Percentiles rank a stretch among this genome's conserved stretches.
phyloP scores from a whole-genome alignment of 148 eudicot genomes.

The Chenopodium berlandieri region DNA sequence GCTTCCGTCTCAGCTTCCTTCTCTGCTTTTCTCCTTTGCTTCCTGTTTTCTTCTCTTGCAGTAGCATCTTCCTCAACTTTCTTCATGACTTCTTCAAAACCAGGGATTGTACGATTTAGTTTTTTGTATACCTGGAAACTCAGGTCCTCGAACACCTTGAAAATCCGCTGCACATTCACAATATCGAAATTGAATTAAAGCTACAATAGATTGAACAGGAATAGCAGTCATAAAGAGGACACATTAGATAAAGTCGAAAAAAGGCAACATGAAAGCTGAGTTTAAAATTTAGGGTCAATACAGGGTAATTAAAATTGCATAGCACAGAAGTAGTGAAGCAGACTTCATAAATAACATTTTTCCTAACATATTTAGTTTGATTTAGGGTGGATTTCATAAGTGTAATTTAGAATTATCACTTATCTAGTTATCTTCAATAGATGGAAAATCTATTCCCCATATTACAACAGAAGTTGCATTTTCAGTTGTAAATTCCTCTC shows the following conservation, averaged over 20 bases:
- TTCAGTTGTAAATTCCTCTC: neutral
- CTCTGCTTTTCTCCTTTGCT: constrained; percentile 27
- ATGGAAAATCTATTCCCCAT: neutral
- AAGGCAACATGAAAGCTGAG: neutral
- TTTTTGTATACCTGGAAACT: constrained; percentile 31
- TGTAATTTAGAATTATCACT: neutral
- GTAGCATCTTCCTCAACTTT: constrained; percentile 36
- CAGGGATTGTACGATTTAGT: constrained; percentile 43
- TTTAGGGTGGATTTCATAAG: no score
- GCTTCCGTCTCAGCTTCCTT: constrained; percentile 33
- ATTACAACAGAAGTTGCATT: neutral
- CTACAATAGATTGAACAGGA: neutral
- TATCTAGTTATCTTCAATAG: no score
- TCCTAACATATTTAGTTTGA: neutral
- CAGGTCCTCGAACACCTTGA: constrained; percentile 32
- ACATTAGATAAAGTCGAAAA: neutral
- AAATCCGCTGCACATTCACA: constrained; percentile 35
- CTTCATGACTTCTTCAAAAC: constrained; percentile 40
- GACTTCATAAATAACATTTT: neutral
- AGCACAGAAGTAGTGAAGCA: neutral
- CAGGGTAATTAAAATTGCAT: neutral
- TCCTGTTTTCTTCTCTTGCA: constrained; percentile 29
- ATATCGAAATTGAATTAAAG: constrained; percentile 1
- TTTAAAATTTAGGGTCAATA: no score
- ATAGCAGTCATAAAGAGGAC: neutral